Conservation (phyloP, 305 asterid species). For the Salvia sclarea region DNA sequence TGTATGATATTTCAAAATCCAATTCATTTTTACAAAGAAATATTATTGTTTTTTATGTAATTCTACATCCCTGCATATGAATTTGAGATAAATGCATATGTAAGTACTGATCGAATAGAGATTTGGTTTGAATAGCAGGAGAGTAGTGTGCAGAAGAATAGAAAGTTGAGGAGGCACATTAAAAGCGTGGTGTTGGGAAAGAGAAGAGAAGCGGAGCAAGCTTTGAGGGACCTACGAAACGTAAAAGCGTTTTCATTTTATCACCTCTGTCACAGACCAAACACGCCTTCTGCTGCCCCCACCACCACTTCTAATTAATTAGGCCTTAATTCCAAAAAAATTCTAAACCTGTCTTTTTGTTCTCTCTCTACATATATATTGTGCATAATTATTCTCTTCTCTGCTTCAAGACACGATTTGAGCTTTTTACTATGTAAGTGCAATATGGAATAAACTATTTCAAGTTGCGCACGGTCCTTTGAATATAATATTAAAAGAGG, state of each 20-base stretch:
- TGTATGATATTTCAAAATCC: too few species aligned
- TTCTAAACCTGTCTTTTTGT: neutral
- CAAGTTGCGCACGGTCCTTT: too few species aligned
- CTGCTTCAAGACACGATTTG: neutral
- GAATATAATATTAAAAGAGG: too few species aligned
- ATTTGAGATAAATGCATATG: too few species aligned
- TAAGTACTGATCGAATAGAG: neutral
- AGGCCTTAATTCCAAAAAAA: neutral
- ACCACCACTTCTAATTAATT: neutral
- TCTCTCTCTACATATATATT: neutral
- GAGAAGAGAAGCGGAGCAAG: conserved; percentile 26
- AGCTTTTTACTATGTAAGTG: too few species aligned
- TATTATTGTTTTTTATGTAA: too few species aligned
- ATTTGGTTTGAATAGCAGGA: conserved; percentile 7
- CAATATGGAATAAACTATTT: too few species aligned
- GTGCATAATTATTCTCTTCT: neutral
- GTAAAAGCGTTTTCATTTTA: conserved; percentile 21
- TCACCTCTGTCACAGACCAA: neutral
- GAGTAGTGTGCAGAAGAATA: conserved; percentile 12
- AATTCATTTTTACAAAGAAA: too few species aligned
- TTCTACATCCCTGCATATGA: too few species aligned
- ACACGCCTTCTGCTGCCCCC: neutral
- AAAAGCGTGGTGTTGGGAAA: conserved; percentile 31
- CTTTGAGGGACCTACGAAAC: conserved; percentile 32
- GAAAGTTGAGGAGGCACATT: conserved; percentile 37